Conservation (phyloP, 345 rosid genomes). For the Pugionium cornutum region DNA sequence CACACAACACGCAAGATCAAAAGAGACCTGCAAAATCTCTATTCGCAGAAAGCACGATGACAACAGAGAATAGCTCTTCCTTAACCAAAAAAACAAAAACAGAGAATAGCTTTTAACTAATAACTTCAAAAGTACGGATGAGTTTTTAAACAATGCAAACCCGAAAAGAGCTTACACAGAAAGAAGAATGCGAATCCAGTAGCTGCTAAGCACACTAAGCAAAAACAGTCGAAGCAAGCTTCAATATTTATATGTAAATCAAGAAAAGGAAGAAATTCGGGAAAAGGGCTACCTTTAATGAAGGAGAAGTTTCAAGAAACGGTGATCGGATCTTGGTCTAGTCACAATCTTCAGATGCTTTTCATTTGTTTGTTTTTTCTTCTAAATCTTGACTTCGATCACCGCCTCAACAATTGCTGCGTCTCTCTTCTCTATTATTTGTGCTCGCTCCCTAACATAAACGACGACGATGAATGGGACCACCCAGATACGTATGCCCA, state of each 20-base stretch:
- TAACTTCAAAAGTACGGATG: background rate
- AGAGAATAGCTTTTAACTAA: background rate
- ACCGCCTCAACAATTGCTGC: conserved; percentile 25
- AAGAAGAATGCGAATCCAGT: conserved; percentile 15
- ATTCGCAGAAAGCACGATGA: background rate
- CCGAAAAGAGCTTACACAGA: conserved; percentile 5
- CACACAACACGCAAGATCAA: conserved; percentile 33
- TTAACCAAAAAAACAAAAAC: too few species aligned
- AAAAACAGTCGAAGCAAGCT: conserved; percentile 13
- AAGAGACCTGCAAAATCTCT: conserved; percentile 8
- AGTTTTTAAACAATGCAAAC: background rate
- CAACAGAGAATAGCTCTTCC: background rate
- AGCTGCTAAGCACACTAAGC: background rate
- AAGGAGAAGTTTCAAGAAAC: conserved; percentile 24
- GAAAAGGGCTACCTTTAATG: conserved; percentile 34
- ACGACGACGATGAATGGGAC: conserved; percentile 40
- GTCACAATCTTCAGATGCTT: conserved; percentile 24
- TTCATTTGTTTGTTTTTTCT: background rate
- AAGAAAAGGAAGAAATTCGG: conserved; percentile 24
- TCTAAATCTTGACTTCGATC: conserved; percentile 29
- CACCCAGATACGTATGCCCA: conserved; percentile 38
- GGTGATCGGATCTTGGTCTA: conserved; percentile 36
- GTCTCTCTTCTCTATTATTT: conserved; percentile 41
- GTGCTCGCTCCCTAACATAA: conserved; percentile 33
- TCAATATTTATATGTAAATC: conserved; percentile 19